A percentile compares a stretch with the other conserved stretches of the same genome.
phyloP scores from a whole-genome alignment of 176 grass and related monocot species.

The Phoenix roebelenii region DNA sequence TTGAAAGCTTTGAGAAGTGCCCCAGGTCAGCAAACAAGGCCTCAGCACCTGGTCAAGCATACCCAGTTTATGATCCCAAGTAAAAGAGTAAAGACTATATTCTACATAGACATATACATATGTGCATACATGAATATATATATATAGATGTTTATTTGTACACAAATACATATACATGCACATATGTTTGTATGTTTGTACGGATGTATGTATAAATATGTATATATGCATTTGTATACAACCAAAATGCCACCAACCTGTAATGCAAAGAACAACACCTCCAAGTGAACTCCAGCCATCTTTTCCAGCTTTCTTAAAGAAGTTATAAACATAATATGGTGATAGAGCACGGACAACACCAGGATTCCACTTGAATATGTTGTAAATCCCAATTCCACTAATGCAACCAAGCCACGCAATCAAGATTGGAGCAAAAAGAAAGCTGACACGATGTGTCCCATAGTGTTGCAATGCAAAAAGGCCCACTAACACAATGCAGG shows the following conservation, averaged over 20 bases:
- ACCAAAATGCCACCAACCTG: slow-evolving; percentile 38
- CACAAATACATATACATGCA: no score
- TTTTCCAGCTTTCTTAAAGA: slow-evolving; percentile 78
- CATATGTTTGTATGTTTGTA: no score
- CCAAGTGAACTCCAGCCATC: slow-evolving; percentile 87
- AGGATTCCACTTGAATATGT: slow-evolving; percentile 78
- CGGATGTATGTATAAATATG: no score
- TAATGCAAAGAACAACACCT: slow-evolving; percentile 88
- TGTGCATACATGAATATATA: no score
- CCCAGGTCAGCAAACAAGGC: slow-evolving; percentile 97
- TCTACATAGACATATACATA: not conserved
- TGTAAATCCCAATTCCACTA: slow-evolving; percentile 69
- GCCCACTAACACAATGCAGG: slow-evolving; percentile 46
- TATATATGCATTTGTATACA: not conserved
- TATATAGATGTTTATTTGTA: no score
- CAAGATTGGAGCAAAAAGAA: slow-evolving; percentile 83
- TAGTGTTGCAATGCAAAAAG: slow-evolving; percentile 83
- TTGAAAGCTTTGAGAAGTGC: slow-evolving; percentile 73
- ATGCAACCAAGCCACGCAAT: slow-evolving; percentile 82
- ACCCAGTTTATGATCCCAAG: slow-evolving; percentile 6
- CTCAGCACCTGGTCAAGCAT: slow-evolving; percentile 55
- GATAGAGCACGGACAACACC: slow-evolving; percentile 62
- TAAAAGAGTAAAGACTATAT: not conserved
- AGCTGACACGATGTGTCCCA: slow-evolving; percentile 68
- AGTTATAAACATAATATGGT: slow-evolving; percentile 80